Conservation (phyloP, 23 red algal genomes). For the Gracilariopsis chorda region DNA sequence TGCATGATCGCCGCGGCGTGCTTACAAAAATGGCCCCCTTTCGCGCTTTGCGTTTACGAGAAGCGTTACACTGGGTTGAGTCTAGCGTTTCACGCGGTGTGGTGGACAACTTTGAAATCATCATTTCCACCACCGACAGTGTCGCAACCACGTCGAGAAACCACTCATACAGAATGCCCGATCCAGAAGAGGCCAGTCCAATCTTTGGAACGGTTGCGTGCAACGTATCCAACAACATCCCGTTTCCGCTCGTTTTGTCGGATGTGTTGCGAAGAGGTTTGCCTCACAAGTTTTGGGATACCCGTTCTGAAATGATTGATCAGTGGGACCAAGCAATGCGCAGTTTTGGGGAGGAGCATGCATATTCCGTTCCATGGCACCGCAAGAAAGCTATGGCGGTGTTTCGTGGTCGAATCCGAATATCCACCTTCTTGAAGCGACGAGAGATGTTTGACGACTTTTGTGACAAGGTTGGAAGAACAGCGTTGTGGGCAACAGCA, state of each 20-base stretch:
- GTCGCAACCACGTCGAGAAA: conserved; percentile 20
- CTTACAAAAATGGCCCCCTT: conserved; percentile 31
- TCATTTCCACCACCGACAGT: conserved; percentile 35
- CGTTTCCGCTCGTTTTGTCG: conserved; percentile 47
- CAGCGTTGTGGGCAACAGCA: conserved; percentile 23
- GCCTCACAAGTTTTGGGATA: conserved; percentile 5
- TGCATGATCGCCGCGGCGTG: conserved; percentile 43
- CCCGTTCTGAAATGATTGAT: background rate
- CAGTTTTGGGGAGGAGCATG: background rate
- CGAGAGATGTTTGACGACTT: background rate
- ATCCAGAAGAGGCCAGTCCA: background rate
- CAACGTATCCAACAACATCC: conserved; percentile 59
- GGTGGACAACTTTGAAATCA: conserved; percentile 60
- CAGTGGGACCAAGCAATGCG: conserved; percentile 54
- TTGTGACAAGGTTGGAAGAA: conserved; percentile 28
- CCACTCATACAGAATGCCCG: conserved; percentile 48
- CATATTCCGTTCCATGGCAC: background rate
- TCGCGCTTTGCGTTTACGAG: conserved; percentile 39
- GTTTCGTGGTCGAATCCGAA: conserved; percentile 39
- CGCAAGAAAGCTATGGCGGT: conserved; percentile 30
- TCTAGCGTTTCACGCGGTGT: conserved; percentile 6
- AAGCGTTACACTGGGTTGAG: conserved; percentile 43
- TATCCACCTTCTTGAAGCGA: background rate
- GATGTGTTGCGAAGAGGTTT: conserved; percentile 62
- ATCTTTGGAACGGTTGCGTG: conserved; percentile 33